Evolutionary conservation across 352 stramenopile genomes (phyloP), one percentile per base, ranked within the genome.

Genomic region (Pythium scleroteichum): DNA sequence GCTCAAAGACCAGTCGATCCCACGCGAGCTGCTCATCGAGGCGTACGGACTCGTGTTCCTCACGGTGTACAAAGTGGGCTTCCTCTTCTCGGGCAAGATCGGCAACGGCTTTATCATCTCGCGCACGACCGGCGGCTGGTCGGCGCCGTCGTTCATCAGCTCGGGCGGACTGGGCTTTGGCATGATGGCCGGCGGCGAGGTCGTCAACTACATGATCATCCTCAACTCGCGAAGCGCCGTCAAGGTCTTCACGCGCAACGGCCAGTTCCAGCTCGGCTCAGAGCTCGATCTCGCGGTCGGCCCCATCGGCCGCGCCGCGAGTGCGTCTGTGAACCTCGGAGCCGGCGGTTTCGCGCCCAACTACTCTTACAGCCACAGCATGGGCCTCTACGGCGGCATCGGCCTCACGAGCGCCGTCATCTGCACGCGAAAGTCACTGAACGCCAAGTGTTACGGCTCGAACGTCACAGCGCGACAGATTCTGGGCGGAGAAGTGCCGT

Each of bases 181-280:
- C 6, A 92, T 92, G 80, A 92, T 92, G 80, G 83, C 79, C n/a
- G 83, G 83, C 12, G 83, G 80, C 19, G 80, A 92, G 66, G 62
- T 89, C 56, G 80, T 92, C 39, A 85, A 90, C 59, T 92, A 90
- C 65, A 90, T 92, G 74, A 74, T 92, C 67, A 78, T 92, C 45
- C 71, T 92, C 44, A 90, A 73, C 69, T 90, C 83, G 1, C 74
- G 74, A 26, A 82, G 69, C 41, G 80, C 83, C 20, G 83, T 92
- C 55, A 90, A 92, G 62, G 80, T 88, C 12, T 92, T 92, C 39
- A 92, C 80, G 10, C 69, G 79, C 26, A 90, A 92, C 52, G 80
- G 80, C 1, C 83, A 92, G 64, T 72, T 92, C 47, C 80, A 92
- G 38, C 62, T 92, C 29, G 83, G 83, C 1, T 90, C 83, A 16